Evolutionary conservation across 2,329 filamentous ascomycete species (phyloP), one percentile per base, ranked within the genome.

Genomic region (Hysterium pulicare): DNA sequence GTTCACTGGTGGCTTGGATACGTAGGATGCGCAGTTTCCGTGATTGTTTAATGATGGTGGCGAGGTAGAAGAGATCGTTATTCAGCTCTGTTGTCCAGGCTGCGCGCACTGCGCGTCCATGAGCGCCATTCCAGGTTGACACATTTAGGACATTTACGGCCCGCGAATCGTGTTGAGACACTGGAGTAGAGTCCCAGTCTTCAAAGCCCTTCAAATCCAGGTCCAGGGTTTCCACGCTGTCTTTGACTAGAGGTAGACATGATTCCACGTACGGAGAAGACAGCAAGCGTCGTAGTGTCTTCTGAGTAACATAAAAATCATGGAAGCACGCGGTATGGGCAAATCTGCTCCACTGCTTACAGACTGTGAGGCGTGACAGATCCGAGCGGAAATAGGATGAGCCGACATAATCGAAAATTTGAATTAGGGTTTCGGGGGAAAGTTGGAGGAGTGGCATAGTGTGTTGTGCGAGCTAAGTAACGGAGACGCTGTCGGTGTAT

Each of bases 61-160:
- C 43, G 21, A 56, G 46, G 8, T 43, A 38, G 40, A 46, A 32
- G 40, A 54, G 47, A 50, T 51, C 36, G 41, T 45, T 46, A 36
- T 54, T 43, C 38, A 54, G 45, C 35, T 47, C 41, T 46, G 41
- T 50, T 50, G 39, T 49, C 51, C 51, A 56, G 43, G 44, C 34
- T 51, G 37, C 38, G 44, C 38, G 45, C 32, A 46, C 41, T 42
- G 35, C 44, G 43, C 43, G 41, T 49, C 44, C 42, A 42, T 45
- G 42, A 48, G 36, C 41, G 33, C 38, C 37, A 41, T 45, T 42
- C 47, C 46, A 48, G 19, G 19, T 45, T 43, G 40, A 42, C 41
- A 42, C 38, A 47, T 45, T 24, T 38, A 22, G 24, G 34, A 33
- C 44, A 49, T 47, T 40, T 33, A 42, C 26, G 31, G 28, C 43